Evolutionary conservation across 768 basidiomycete genomes (phyloP), one percentile per base, ranked within the genome.

Genomic region (Auricularia auricula-judae): DNA sequence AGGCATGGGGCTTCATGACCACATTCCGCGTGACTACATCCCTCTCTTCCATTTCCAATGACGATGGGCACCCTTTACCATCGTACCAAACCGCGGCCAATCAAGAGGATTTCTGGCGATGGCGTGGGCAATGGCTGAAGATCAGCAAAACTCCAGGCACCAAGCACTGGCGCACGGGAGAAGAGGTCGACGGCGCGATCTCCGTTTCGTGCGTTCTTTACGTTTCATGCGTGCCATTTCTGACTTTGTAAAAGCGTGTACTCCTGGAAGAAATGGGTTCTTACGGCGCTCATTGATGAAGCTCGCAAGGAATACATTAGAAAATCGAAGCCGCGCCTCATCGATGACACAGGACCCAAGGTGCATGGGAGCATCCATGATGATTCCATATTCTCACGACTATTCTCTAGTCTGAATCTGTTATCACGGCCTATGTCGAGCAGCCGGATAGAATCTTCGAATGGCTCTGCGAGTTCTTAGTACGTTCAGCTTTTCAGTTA

Each of bases 221-320:
- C 29, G 29, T 29, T 29, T 29, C 29, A 29, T 29, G 2, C 29
- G 29, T 29, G 29, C 29, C 29, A 29, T 29, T 29, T 29, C 29
- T 29, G 29, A 29, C 29, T 29, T 29, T 29, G 29, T 29, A 29
- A 29, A 29, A 82, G 80, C 3, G 69, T 82, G 1, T 82, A 81
- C 68, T 79, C 80, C 0, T 74, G 76, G 36, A 71, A 81, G 62
- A 76, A 79, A 71, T 70, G 73, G 3, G 76, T 75, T 4, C 68
- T 82, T 3, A 77, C 78, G 2, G 70, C 72, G 5, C 70, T 82
- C 36, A 76, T 82, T 1, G 76, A 80, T 66, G 74, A 78, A 23
- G 79, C 80, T 3, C 74, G 75, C 4, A 56, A 65, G n/a, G 72
- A 74, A 56, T 83, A 81, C 67, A 61, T 78, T 42, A 73, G 78